Conservation (phyloP, 768 basidiomycete genomes). For the Suillus fuscotomentosus region DNA sequence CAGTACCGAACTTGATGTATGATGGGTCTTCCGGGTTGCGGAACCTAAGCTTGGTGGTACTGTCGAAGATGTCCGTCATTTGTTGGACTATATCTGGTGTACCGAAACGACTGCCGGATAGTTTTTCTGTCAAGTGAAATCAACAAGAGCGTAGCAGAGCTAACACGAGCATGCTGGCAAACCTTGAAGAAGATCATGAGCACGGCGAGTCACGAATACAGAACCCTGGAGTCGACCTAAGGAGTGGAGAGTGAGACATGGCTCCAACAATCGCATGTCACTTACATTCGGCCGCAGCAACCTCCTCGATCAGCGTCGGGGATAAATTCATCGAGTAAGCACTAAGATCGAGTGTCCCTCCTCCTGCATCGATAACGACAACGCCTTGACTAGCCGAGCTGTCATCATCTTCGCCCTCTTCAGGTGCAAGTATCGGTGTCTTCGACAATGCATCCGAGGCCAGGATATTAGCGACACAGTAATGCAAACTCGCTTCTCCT, state of each 20-base stretch:
- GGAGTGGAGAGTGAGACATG: background rate
- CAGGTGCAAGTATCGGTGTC: slow-evolving; percentile 13
- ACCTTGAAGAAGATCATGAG: slow-evolving; percentile 31
- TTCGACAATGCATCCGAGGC: slow-evolving; percentile 30
- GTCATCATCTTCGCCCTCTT: slow-evolving; percentile 20
- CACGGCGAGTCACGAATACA: slow-evolving; percentile 36
- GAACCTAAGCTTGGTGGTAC: slow-evolving; percentile 42
- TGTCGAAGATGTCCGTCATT: slow-evolving; percentile 40
- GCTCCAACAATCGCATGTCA: background rate
- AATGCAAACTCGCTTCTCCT: slow-evolving; percentile 62
- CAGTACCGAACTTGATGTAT: slow-evolving; percentile 41
- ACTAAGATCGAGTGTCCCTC: slow-evolving; percentile 43
- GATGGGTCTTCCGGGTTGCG: slow-evolving; percentile 36
- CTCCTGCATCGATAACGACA: slow-evolving; percentile 52
- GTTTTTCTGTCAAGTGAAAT: slow-evolving; percentile 18
- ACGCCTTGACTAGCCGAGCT: slow-evolving; percentile 32
- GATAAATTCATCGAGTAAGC: slow-evolving; percentile 40
- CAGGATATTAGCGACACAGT: slow-evolving; percentile 48
- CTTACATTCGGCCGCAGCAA: slow-evolving; percentile 35
- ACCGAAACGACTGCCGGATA: slow-evolving; percentile 31
- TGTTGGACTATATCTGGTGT: slow-evolving; percentile 31
- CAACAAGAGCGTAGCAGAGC: background rate
- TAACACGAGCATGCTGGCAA: slow-evolving; percentile 13
- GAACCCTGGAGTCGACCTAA: slow-evolving; percentile 42
- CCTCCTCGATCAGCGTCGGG: slow-evolving; percentile 38